phyloP scores from a whole-genome alignment of 2,329 filamentous ascomycete species.

The Monosporascus sp. region DNA sequence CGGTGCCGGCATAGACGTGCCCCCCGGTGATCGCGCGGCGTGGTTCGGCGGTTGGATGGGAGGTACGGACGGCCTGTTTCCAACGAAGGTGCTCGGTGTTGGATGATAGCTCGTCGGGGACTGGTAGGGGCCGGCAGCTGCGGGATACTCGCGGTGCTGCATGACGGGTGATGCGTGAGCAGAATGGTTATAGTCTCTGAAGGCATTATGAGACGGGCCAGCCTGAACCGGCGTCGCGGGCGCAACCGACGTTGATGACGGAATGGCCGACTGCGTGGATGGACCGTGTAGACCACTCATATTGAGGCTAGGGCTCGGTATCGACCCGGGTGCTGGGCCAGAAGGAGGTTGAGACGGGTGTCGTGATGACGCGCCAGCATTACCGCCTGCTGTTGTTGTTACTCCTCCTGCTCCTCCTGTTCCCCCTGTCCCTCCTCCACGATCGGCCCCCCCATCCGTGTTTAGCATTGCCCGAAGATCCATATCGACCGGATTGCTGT shows the following conservation, averaged over 20 bases:
- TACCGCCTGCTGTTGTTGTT: not conserved
- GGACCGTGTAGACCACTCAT: constrained; percentile 3
- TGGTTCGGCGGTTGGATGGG: constrained; percentile 41
- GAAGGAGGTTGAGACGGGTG: constrained; percentile 16
- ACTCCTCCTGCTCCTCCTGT: constrained; percentile 11
- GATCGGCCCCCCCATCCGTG: constrained; percentile 32
- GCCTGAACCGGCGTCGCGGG: constrained; percentile 35
- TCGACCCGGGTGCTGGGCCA: constrained; percentile 9
- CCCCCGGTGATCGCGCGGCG: constrained; percentile 48
- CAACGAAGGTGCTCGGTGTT: constrained; percentile 36
- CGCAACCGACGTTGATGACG: constrained; percentile 21
- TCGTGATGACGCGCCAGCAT: constrained; percentile 22
- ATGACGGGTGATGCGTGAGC: constrained; percentile 45
- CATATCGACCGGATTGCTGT: constrained; percentile 9
- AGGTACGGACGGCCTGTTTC: constrained; percentile 26
- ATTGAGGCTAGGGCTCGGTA: not conserved
- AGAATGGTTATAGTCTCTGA: constrained; percentile 46
- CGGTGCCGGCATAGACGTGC: constrained; percentile 36
- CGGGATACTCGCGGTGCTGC: constrained; percentile 40
- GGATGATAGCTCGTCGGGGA: constrained; percentile 28
- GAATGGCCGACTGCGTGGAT: constrained; percentile 17
- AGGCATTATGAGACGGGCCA: constrained; percentile 37
- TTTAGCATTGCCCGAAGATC: constrained; percentile 44
- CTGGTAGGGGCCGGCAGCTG: constrained; percentile 33
- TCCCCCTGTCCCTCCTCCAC: constrained; percentile 27